Percentiles rank a stretch among this genome's conserved stretches.
Evolutionary conservation across 169 alveolate species (phyloP).

Genomic region (Eimeria maxima): DNA sequence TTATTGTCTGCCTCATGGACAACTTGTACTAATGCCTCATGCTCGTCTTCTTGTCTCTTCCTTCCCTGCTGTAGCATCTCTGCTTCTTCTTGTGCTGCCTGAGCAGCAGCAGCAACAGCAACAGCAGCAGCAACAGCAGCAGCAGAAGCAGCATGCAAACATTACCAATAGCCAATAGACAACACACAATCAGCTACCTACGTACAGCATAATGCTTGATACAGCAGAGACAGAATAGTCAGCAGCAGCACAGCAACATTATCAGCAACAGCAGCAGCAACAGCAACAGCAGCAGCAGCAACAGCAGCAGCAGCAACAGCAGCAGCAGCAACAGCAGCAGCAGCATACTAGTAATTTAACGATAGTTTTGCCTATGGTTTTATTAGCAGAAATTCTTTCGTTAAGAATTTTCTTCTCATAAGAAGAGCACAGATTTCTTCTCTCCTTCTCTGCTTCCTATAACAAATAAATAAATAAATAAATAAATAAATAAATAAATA

Average conservation of each 20-base stretch:
- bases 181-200: not conserved
- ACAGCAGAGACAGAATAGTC: no score
- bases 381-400: not conserved
- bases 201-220: no score
- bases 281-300: no score
- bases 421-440: not conserved
- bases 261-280: no score
- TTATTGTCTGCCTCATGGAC: not conserved
- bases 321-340: no score
- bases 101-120: not conserved
- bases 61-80: not conserved
- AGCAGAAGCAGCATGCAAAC: not conserved
- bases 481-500: no score
- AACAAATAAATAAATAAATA: not conserved
- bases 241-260: no score
- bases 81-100: constrained; percentile 32
- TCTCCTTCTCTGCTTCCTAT: not conserved
- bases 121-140: no score
- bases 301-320: no score
- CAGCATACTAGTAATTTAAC: not conserved
- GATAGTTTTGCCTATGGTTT: not conserved
- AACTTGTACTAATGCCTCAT: constrained; percentile 16
- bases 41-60: constrained; percentile 7
- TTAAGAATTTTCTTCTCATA: not conserved
- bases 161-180: not conserved